Conservation (phyloP, 2,329 filamentous ascomycete genomes). For the Botrytis sinoallii region DNA sequence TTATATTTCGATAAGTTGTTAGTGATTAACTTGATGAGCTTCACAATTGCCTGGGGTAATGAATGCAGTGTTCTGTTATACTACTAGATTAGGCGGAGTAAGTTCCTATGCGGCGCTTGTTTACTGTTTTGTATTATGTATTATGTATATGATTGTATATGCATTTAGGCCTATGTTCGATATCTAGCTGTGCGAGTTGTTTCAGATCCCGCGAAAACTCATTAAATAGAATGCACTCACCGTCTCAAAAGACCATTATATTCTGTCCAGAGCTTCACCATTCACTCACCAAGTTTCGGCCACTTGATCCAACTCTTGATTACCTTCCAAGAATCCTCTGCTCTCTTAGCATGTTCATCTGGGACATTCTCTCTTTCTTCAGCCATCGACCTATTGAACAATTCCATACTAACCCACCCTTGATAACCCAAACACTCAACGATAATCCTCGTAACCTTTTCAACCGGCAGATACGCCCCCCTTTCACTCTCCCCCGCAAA, state of each 20-base stretch:
- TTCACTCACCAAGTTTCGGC: constrained; percentile 10
- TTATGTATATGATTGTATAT: neutral
- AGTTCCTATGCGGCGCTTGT: neutral
- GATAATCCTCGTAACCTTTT: constrained; percentile 50
- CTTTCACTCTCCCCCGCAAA: constrained; percentile 58
- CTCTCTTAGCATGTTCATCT: constrained; percentile 50
- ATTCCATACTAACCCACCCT: constrained; percentile 58
- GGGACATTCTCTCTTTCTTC: constrained; percentile 46
- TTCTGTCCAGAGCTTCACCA: neutral
- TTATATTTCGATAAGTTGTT: neutral
- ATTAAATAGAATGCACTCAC: neutral
- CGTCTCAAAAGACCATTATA: neutral
- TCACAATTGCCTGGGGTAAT: neutral
- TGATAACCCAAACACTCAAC: constrained; percentile 50
- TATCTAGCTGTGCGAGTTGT: neutral
- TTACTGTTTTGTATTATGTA: neutral
- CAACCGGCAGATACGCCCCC: constrained; percentile 57
- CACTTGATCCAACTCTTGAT: constrained; percentile 21
- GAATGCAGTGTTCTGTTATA: neutral
- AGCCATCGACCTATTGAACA: constrained; percentile 54
- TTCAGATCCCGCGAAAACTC: neutral
- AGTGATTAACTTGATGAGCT: neutral
- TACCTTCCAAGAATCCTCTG: constrained; percentile 46
- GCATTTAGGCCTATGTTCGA: neutral
- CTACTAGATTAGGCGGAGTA: neutral